Evolutionary conservation across 2,329 filamentous ascomycete genomes (phyloP).

Genomic region (Aspergillus intermedius): DNA sequence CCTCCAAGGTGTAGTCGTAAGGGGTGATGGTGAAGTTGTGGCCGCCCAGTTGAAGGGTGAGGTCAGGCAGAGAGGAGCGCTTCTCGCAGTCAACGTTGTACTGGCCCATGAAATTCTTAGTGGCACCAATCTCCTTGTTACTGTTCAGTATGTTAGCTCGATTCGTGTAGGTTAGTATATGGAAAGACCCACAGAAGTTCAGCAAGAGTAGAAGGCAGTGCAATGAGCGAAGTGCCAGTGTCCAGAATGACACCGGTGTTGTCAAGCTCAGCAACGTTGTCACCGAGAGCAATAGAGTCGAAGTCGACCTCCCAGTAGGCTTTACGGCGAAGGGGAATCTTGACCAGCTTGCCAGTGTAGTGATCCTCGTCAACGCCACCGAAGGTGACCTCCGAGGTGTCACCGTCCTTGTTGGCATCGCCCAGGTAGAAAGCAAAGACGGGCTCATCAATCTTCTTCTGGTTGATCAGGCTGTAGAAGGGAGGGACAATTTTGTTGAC

Average conservation of each 20-base stretch:
- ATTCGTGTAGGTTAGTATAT: not conserved
- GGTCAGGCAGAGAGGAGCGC: slow-evolving; percentile 75
- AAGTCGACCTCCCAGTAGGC: slow-evolving; percentile 99
- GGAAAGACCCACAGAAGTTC: slow-evolving; percentile 64
- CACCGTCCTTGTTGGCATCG: slow-evolving; percentile 61
- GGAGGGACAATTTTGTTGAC: slow-evolving; percentile 92
- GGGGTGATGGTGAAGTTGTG: slow-evolving; percentile 87
- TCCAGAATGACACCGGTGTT: slow-evolving; percentile 95
- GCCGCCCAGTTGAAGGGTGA: slow-evolving; percentile 83
- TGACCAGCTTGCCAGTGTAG: slow-evolving; percentile 79
- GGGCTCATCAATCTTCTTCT: slow-evolving; percentile 81
- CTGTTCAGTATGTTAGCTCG: slow-evolving; percentile 22
- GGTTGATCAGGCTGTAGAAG: slow-evolving; percentile 92
- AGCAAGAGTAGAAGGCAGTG: slow-evolving; percentile 81
- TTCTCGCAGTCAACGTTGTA: slow-evolving; percentile 87
- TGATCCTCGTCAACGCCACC: slow-evolving; percentile 80
- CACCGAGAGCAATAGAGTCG: slow-evolving; percentile 81
- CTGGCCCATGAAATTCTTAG: slow-evolving; percentile 96
- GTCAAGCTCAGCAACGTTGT: slow-evolving; percentile 80
- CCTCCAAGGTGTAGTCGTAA: slow-evolving; percentile 92
- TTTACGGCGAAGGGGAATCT: slow-evolving; percentile 93
- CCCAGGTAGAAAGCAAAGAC: slow-evolving; percentile 97
- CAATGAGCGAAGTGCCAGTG: slow-evolving; percentile 96
- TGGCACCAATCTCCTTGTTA: slow-evolving; percentile 95
- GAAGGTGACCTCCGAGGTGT: slow-evolving; percentile 80